Evolutionary conservation across 106 monocot genomes (phyloP).

Genomic region (Dendrobium officinale): DNA sequence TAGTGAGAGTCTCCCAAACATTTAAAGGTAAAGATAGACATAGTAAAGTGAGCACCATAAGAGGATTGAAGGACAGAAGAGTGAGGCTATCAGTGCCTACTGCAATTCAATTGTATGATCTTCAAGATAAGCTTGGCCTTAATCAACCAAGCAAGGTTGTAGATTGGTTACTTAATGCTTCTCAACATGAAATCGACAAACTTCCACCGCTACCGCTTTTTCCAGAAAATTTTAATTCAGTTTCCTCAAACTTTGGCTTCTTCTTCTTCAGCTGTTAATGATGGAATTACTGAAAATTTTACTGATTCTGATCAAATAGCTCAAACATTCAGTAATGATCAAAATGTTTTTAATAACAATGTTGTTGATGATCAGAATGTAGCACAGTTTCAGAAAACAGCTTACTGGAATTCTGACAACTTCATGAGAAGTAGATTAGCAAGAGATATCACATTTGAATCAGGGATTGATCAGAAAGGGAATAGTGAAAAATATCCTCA

Average conservation of each 20-base stretch:
- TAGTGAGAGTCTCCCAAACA: constrained; percentile 61
- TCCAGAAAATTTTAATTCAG: constrained; percentile 9
- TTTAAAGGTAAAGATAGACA: constrained; percentile 78
- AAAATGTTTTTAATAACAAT: not conserved
- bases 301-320: not conserved
- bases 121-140: constrained; percentile 72
- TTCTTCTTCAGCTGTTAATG: not conserved
- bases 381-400: not conserved
- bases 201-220: constrained; percentile 33
- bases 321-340: not conserved
- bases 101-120: constrained; percentile 83
- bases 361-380: not conserved
- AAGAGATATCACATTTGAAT: too few relatives aligned
- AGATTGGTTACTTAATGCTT: constrained; percentile 52
- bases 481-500: too few relatives aligned
- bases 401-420: not conserved
- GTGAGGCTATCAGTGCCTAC: constrained; percentile 73
- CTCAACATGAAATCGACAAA: constrained; percentile 59
- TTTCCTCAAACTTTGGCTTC: not conserved
- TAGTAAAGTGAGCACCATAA: constrained; percentile 66
- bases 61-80: constrained; percentile 62
- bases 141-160: constrained; percentile 88
- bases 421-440: too few relatives aligned
- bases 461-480: too few relatives aligned
- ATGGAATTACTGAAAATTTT: not conserved